Evolutionary conservation across 441 rosid genomes (phyloP), one percentile per base, ranked within the genome.

Genomic region (California macrophylla): DNA sequence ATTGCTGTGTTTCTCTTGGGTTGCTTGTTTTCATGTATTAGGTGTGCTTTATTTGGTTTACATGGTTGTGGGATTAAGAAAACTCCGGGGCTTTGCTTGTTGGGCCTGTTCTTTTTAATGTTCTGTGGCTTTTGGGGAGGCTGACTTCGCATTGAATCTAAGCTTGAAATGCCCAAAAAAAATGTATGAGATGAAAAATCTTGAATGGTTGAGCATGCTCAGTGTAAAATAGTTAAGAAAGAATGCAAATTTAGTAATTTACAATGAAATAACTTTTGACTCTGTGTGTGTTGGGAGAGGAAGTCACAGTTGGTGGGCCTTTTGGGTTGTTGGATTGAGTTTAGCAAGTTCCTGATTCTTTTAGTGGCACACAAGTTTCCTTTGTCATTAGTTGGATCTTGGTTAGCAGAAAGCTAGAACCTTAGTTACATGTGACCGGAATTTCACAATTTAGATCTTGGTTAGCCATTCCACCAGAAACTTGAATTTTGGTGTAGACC

Each of bases 41-140:
- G 66, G 66, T 62, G 66, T 62, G 66, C 34, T 62, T 61, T 61
- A 26, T 10, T n/a, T 28, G 65, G 65, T 6, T 26, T 28, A n/a
- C 66, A 25, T 62, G 36, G 38, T 62, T 62, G 28, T 26, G 66
- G 66, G 66, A 62, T 58, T 30, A 23, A 28, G 38, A 28, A 1
- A 28, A 2, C 34, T 1, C 29, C 3, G 30, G 34, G 64, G 64
- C 64, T 61, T 25, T 61, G 3, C 26, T 61, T 25, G 23, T 16
- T 50, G 58, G 58, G 58, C 58, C 61, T 54, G 1, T 28, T 5
- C 18, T 60, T 60, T 60, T 13, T 25, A 25, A 15, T 28, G 65
- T 2, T 28, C 18, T 61, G 36, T 61, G 34, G 20, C 36, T 61
- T 61, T 61, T 26, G 0, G 0, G 34, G 28, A 61, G 36, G 16